Evolutionary conservation across 2,329 filamentous ascomycete species (phyloP), one percentile per base, ranked within the genome.

Genomic region (Xylariaceae sp.): DNA sequence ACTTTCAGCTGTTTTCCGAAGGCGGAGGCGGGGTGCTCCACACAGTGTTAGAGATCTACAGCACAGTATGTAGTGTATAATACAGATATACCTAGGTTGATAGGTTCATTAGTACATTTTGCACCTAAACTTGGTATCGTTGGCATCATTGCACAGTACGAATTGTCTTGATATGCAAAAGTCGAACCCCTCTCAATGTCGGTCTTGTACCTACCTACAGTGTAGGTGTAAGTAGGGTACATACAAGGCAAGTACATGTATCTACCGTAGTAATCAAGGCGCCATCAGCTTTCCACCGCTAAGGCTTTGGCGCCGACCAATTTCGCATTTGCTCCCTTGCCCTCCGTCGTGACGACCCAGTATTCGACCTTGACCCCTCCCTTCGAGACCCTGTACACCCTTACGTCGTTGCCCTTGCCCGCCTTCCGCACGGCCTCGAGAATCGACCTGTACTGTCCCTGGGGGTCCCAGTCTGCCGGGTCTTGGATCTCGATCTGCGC

Each of bases 301-400:
- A 91, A 76, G 10, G 88, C 90, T 80, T 91, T 93, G 53, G 89
- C 80, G 14, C 93, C 93, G 7, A 96, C 85, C 57, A 96, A 67
- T 74, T 80, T 65, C 26, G 66, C 65, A 21, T 44, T 82, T 18
- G 79, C 81, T 12, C 80, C 81, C 48, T 81, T 76, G 16, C 74
- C 78, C 63, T 87, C 81, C 64, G 89, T 71, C 20, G 84, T 85
- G 45, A 96, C 77, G 56, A 96, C 77, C 82, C 88, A 96, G 73
- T 96, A 96, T 75, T 96, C 90, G 14, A 81, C 80, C 69, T 88
- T 82, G 21, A 86, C 84, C 12, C 78, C 77, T 44, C 83, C 85
- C 65, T 84, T 78, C 56, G 80, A 76, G 7, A 96, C 85, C 50
- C 83, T 79, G 68, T 95, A 96, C 20, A 96, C 86, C 69, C 87